Base-by-base conservation (phyloP, 176 grass and related monocot genomes). In the Rhynchospora tenuis region DNA sequence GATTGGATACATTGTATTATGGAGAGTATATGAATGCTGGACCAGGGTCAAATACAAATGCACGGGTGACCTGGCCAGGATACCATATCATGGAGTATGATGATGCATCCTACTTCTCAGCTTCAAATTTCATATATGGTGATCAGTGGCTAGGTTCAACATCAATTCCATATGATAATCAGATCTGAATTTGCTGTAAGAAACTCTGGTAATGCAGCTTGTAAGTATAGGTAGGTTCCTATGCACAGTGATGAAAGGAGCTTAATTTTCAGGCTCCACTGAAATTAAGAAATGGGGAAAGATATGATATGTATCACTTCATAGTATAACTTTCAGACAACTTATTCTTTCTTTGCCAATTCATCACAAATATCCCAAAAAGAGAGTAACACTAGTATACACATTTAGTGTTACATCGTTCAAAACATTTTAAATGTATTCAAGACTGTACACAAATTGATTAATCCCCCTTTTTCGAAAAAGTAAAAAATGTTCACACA, bases 1-100 rank as follows among this genome's bases (percentile, higher is more conserved):
- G 72, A 28, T 56, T 84, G 67, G 54, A 91, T 26, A 92, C 88
- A 3, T 84, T 97, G 0, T 92, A 88, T 79, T 94, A 94, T 57
- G 88, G 85, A 5, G 94, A 97, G 92, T 97, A 97, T 65, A 88
- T 83, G 56, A 97, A 97, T 24, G 16, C 0, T 1, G 94, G 94
- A 31, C 84, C 91, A 1, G 91, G 94, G 2, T 67, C 93, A 4
- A 88, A 7, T 7, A 85, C 77, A 1, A 81, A 73, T 5, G 83
- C 43, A 2, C 81, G 94, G 12, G 87, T 93, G 20, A 86, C 5
- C 5, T 97, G 94, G 94, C 79, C 81, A 1, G 91, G 91, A 0
- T 86, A 78, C 54, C 89, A 90, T 55, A 77, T 84, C 52, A 93
- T 93, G 93, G 81, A 47, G 0, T 87, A 93, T 59, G 87, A 88